Percentiles rank a stretch among this genome's conserved stretches.
These are phyloP conservation scores for Fusarium scirpi DNA, from an alignment of 2,329 filamentous ascomycete genomes.

Conservation along the genomic window DNA sequence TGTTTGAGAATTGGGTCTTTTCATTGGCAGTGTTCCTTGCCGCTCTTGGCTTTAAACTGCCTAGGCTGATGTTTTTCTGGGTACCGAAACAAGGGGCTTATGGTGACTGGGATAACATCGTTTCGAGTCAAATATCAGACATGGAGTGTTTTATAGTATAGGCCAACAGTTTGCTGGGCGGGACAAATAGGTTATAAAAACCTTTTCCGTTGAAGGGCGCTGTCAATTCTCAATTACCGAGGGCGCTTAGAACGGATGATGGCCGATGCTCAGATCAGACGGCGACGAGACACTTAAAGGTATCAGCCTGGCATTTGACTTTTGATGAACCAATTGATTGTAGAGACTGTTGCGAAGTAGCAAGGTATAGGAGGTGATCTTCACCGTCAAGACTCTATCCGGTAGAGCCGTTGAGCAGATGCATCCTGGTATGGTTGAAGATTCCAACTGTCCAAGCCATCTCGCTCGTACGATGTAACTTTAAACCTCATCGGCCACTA, in stretches of 20 bases:
- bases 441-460: background rate
- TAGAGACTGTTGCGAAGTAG: background rate
- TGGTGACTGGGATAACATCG: background rate
- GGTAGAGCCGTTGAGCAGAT: too few relatives aligned
- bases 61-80: background rate
- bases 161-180: background rate
- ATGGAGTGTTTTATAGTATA: background rate
- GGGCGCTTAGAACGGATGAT: background rate
- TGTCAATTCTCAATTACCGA: background rate
- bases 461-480: background rate
- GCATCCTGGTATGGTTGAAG: background rate
- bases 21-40: conserved; percentile 12
- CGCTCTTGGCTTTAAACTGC: background rate
- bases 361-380: too few relatives aligned
- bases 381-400: accelerated
- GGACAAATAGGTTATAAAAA: background rate
- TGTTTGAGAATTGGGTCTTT: background rate
- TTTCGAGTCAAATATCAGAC: background rate
- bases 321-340: background rate
- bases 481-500: too few relatives aligned
- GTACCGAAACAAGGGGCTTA: conserved; percentile 12
- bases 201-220: background rate
- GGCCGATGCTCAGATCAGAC: background rate
- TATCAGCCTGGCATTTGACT: background rate
- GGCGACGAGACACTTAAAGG: background rate